Percentiles rank a stretch among this genome's conserved stretches.
Evolutionary conservation across 2,329 filamentous ascomycete genomes (phyloP).

Genomic region (Karstenula rhodostoma): DNA sequence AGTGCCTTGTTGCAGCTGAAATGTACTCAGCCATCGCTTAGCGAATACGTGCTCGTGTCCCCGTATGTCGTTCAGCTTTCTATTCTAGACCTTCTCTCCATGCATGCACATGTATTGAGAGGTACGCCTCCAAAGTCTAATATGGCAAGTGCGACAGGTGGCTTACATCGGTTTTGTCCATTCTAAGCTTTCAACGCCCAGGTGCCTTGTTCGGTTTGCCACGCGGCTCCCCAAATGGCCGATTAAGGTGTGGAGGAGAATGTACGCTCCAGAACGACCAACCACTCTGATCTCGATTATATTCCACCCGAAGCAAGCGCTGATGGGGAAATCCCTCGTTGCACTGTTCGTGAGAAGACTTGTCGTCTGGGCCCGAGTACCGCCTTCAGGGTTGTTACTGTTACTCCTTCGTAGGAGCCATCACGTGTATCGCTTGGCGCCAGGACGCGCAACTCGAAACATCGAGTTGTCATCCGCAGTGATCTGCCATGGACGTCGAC

Average conservation of each 20-base stretch:
- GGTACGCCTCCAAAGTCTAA: not conserved
- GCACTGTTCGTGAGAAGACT: not conserved
- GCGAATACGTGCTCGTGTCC: not conserved
- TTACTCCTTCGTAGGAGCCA: not conserved
- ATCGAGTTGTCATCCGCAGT: constrained; percentile 3
- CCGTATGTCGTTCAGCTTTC: not conserved
- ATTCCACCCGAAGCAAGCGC: not conserved
- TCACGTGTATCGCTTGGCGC: constrained; percentile 8
- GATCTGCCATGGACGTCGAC: not conserved
- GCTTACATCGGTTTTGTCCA: not conserved
- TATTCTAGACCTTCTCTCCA: not conserved
- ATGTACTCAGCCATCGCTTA: not conserved
- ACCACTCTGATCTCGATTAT: not conserved
- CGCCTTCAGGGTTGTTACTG: not conserved
- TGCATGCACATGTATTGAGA: not conserved
- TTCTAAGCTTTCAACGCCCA: not conserved
- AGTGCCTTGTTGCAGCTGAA: not conserved
- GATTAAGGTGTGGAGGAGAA: not conserved
- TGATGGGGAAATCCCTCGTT: not conserved
- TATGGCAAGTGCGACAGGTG: not conserved
- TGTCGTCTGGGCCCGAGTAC: constrained; percentile 7
- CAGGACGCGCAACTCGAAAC: not conserved
- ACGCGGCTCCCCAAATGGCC: not conserved
- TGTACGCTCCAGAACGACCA: not conserved
- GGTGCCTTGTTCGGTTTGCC: not conserved